These are phyloP conservation scores for Apophysomyces sp. DNA, from an alignment of 371 early-diverging fungal genomes.

Conservation along the genomic window DNA sequence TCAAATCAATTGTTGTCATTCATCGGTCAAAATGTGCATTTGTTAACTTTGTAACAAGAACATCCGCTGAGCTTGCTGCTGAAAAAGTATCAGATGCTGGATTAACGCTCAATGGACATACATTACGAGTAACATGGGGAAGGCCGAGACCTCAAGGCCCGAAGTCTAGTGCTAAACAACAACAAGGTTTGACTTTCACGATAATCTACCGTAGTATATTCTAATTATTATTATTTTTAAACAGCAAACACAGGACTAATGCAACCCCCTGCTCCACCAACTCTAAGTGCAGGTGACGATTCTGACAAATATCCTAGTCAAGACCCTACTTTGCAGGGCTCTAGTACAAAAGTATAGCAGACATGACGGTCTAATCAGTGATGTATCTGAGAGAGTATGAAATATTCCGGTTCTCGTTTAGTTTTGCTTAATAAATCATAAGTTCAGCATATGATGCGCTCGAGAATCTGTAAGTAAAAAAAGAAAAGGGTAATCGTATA, in stretches of 20 bases:
- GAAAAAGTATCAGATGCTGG: constrained; percentile 54
- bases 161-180: constrained; percentile 37
- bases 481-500: no score
- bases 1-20: constrained; percentile 85
- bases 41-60: constrained; percentile 80
- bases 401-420: background rate
- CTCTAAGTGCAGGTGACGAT: constrained; percentile 15
- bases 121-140: constrained; percentile 64
- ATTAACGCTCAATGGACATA: constrained; percentile 46
- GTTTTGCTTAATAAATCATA: no score
- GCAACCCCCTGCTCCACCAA: constrained; percentile 48
- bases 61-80: constrained; percentile 77
- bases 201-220: background rate
- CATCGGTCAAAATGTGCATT: constrained; percentile 84
- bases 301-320: constrained; percentile 47
- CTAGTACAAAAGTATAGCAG: constrained; percentile 16
- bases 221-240: background rate
- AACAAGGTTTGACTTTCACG: background rate
- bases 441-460: no score
- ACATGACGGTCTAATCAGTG: background rate
- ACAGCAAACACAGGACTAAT: constrained; percentile 20
- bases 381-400: background rate
- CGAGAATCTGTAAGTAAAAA: no score
- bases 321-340: constrained; percentile 47
- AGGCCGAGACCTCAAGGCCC: constrained; percentile 60